Base-by-base conservation (phyloP, 345 rosid genomes). In the Eucalyptus regnans region DNA sequence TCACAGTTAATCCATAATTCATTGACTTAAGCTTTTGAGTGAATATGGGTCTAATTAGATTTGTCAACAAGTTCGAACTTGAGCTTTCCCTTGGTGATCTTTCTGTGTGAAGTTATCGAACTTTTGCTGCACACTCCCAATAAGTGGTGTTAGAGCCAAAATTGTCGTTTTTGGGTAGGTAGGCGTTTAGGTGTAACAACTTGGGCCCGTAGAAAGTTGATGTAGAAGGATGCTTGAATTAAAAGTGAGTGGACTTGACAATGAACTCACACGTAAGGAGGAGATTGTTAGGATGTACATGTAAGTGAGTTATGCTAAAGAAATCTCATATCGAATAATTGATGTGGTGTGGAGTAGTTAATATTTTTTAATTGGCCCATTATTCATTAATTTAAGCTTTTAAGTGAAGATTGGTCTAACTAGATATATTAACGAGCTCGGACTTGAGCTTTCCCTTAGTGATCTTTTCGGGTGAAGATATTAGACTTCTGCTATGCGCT, bases 1-100 rank as follows among this genome's bases (percentile, higher is more conserved):
- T 58, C n/a, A 0, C 0, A 58, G 2, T 58, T 15, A 23, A 25
- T 1, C 3, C 13, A 58, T 58, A 58, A 58, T 1, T 25, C 6
- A 25, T 23, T 25, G 12, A 25, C 13, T 58, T 58, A 58, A 58
- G n/a, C n/a, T 58, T 23, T 25, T 25, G 13, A 56, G 62, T 56
- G 12, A 56, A 56, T 23, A 1, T 56, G 6, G 1, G 3, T 56
- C 1, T 25, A 58, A 58, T 25, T 58, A 58, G 27, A 58, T 25
- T 23, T 25, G 13, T 58, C 6, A 13, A 58, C 1, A 1, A 14
- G 64, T 10, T 58, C 0, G 9, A 6, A 58, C 13, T 58, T 58
- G 64, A 1, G 64, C 13, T 58, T 58, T 52, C 58, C 58, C 64
- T 23, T 2, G 64, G 13, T 25, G 6, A 58, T 58, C 64, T 23